Percentiles rank a stretch among this genome's conserved stretches.
Evolutionary conservation across 176 grass and related monocot genomes (phyloP).

Genomic region (Dactylis glomerata): DNA sequence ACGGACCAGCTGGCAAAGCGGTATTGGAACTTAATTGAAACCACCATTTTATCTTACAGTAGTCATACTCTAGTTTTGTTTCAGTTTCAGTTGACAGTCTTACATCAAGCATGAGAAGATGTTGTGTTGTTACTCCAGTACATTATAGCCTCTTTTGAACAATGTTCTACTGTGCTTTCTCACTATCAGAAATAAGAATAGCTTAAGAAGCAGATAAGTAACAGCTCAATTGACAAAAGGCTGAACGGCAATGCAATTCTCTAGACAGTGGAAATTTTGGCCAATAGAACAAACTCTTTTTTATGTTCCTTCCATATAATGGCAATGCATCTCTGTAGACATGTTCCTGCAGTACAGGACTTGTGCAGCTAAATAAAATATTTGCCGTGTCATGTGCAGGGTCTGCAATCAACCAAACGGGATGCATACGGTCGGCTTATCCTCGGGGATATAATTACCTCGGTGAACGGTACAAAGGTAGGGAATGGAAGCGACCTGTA

Average conservation of each 20-base stretch:
- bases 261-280: not conserved
- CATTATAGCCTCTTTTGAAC: not conserved
- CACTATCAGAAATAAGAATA: not conserved
- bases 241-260: not conserved
- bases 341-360: not conserved
- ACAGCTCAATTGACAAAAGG: not conserved
- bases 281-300: not conserved
- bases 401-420: constrained; percentile 80
- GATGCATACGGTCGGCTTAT: constrained; percentile 86
- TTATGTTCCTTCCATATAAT: not conserved
- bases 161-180: not conserved
- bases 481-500: constrained; percentile 91
- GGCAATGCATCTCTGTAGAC: not conserved
- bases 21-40: constrained; percentile 29
- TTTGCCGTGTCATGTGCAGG: constrained; percentile 39
- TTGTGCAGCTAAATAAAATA: constrained; percentile 5
- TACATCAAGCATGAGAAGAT: not conserved
- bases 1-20: constrained; percentile 97
- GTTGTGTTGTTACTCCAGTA: not conserved
- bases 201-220: not conserved
- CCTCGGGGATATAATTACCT: constrained; percentile 93
- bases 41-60: not conserved
- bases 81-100: not conserved
- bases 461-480: constrained; percentile 86
- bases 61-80: not conserved